Evolutionary conservation across 495 filamentous ascomycete species (phyloP), one percentile per base, ranked within the genome.

Genomic region (Chaetomidium leptoderma): DNA sequence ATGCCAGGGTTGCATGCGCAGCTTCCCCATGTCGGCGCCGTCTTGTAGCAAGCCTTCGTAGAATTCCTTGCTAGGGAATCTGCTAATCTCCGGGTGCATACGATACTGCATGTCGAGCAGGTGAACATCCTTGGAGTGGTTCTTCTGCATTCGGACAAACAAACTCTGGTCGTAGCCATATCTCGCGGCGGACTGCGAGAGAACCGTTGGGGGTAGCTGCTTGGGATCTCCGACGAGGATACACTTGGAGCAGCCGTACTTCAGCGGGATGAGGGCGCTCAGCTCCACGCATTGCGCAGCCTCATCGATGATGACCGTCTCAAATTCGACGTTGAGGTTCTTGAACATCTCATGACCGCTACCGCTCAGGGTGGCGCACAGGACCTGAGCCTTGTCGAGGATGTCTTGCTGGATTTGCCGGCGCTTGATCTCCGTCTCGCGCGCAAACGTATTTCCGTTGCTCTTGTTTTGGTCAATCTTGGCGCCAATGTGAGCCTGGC

Each of bases 311-410:
- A 98, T 87, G 59, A 98, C 93, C 0, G 93, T 97, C 72, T 98
- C 93, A 61, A 98, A 97, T 70, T 97, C 93, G 51, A 97, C 90
- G 63, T 88, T 92, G 48, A 97, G 73, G 62, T 85, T 86, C 72
- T 91, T 91, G 76, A 98, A 95, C 86, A 98, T 96, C 49, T 98
- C 95, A 63, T 97, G 95, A 16, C 93, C 93, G 72, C 88, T 92
- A 53, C 92, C 93, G 68, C 90, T 96, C 52, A 98, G 84, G 0
- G 93, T 98, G 23, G 93, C 89, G 69, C 93, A 98, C 40, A 98
- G 86, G 29, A 97, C 87, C 72, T 97, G 88, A 11, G 93, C 89
- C 23, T 85, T 83, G 62, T 95, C 85, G 40, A 97, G 83, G 49
- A 98, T 89, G 58, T 91, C 83, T 71, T 97, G 91, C 71, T 97